Evolutionary conservation across 2,329 filamentous ascomycete species (phyloP).

Genomic region (Rosellinia necatrix): DNA sequence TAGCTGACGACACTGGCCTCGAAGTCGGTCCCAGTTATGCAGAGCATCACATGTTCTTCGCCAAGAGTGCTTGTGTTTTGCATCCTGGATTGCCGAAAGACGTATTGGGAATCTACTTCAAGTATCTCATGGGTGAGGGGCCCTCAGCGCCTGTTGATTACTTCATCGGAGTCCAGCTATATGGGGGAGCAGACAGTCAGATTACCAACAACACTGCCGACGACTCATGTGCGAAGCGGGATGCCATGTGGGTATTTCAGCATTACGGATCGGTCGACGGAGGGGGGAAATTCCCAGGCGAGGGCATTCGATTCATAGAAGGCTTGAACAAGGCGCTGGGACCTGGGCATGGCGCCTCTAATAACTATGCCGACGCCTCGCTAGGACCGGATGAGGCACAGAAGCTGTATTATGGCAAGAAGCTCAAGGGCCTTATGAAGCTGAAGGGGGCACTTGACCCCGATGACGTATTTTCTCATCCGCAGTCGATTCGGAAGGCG

Average conservation of each 20-base stretch:
- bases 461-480: constrained; percentile 35
- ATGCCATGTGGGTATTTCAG: constrained; percentile 42
- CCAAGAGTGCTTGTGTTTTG: constrained; percentile 42
- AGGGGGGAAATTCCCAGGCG: constrained; percentile 24
- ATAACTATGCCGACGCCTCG: constrained; percentile 37
- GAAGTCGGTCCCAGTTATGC: constrained; percentile 13
- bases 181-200: constrained; percentile 42
- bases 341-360: constrained; percentile 31
- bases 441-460: constrained; percentile 36
- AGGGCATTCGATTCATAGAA: constrained; percentile 32
- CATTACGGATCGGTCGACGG: constrained; percentile 33
- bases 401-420: constrained; percentile 33
- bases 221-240: constrained; percentile 37
- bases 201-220: constrained; percentile 31
- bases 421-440: constrained; percentile 25
- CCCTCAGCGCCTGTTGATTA: constrained; percentile 32
- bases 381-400: constrained; percentile 30
- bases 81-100: constrained; percentile 33
- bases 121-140: constrained; percentile 29
- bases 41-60: constrained; percentile 40
- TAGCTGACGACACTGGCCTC: constrained; percentile 31
- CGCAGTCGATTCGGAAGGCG: constrained; percentile 34
- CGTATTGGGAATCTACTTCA: constrained; percentile 35
- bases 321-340: constrained; percentile 33
- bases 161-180: constrained; percentile 42